These are phyloP conservation scores for Leccinum broughii DNA, from an alignment of 768 basidiomycete genomes.

Conservation along the genomic window DNA sequence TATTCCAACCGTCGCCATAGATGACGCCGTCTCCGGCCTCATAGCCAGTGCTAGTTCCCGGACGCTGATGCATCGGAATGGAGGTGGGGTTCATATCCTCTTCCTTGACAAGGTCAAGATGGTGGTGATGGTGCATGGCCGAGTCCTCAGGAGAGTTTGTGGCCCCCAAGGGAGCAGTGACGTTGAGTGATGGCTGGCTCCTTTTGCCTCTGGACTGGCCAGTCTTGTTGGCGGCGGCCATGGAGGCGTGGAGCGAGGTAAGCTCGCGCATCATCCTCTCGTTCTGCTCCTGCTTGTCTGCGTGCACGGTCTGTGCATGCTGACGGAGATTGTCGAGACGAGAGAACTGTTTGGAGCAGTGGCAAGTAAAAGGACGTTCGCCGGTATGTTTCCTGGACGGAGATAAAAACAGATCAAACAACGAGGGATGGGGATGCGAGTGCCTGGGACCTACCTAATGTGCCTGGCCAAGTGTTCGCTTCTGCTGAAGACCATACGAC, in stretches of 20 bases:
- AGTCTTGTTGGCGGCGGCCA: slow-evolving; percentile 57
- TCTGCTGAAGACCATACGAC: slow-evolving; percentile 94
- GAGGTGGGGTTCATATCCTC: slow-evolving; percentile 37
- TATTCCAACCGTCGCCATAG: slow-evolving; percentile 36
- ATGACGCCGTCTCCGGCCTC: slow-evolving; percentile 46
- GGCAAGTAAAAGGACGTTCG: slow-evolving; percentile 94
- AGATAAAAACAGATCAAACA: slow-evolving; percentile 26
- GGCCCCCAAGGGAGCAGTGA: neutral
- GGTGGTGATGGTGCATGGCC: slow-evolving; percentile 15
- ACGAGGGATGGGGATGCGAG: slow-evolving; percentile 13
- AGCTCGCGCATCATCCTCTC: slow-evolving; percentile 91
- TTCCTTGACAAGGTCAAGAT: slow-evolving; percentile 39
- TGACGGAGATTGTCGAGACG: slow-evolving; percentile 96
- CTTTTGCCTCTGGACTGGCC: slow-evolving; percentile 41
- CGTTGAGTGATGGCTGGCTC: slow-evolving; percentile 25
- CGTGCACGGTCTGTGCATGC: slow-evolving; percentile 95
- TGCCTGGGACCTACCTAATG: slow-evolving; percentile 68
- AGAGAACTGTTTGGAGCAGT: slow-evolving; percentile 94
- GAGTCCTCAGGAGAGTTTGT: slow-evolving; percentile 19
- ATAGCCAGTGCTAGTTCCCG: slow-evolving; percentile 75
- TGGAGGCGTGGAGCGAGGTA: slow-evolving; percentile 77
- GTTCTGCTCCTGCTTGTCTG: slow-evolving; percentile 89
- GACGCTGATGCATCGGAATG: slow-evolving; percentile 48
- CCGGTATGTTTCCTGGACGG: slow-evolving; percentile 90
- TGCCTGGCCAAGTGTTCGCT: slow-evolving; percentile 96